Evolutionary conservation across 2,329 filamentous ascomycete genomes (phyloP), one percentile per base, ranked within the genome.

Genomic region (Geosmithia putterillii): DNA sequence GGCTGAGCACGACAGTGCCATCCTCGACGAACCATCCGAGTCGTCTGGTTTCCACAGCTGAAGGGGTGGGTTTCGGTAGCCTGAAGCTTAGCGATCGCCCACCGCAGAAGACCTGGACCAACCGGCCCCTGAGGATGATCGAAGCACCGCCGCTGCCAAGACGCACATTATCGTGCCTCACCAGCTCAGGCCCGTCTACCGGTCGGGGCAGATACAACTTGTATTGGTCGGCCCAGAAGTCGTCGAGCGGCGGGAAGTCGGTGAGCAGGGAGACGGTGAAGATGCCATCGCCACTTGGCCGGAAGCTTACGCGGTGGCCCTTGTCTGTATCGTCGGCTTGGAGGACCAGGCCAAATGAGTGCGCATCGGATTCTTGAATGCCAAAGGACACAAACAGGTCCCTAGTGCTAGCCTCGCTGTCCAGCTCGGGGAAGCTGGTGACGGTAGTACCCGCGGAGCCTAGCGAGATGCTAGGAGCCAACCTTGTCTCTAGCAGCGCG

Each of bases 221-320:
- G 46, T 62, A 61, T 46, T 61, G 60, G 40, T 62, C 59, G n/a
- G 57, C 59, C 59, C 59, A 62, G 46, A 62, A 62, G 46, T 62
- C 59, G 47, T 62, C 59, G 2, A 62, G 52, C 3, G 59, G 56
- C 7, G 59, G 52, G 28, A 57, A 54, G 43, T 59, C 56, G 5
- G 53, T 53, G 28, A 55, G 40, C 6, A 62, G 48, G n/a, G 48
- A 42, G 25, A 61, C 51, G 18, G 52, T 49, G 45, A 54, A 57
- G 5, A 50, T 38, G 15, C 10, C 28, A n/a, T 49, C 49, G n/a
- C 46, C 45, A 17, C 45, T 50, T 17, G 40, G n/a, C 23, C 10
- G 19, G 47, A 20, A 58, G 52, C 47, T 51, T 51, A 59, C 47
- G 1, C 52, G 50, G 34, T 54, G 46, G 3, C 54, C 56, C 34